phyloP scores from a whole-genome alignment of 208 protist species.

The Wallacemonas sp. region DNA sequence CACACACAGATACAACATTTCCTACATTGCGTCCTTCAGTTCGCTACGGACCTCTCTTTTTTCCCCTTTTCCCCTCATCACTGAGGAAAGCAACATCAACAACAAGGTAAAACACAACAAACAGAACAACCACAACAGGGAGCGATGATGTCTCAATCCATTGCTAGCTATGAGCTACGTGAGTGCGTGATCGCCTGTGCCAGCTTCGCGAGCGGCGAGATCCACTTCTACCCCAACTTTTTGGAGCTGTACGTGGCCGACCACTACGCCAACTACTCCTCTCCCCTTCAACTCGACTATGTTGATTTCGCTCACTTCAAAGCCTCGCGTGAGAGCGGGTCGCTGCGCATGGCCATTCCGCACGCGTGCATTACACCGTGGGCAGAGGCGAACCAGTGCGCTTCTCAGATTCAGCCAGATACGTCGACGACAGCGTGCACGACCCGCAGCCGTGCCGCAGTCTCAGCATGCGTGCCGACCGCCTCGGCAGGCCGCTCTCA shows the following conservation, averaged over 20 bases:
- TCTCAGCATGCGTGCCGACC: too few species aligned
- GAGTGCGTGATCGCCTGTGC: slow-evolving; percentile 67
- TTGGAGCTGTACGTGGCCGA: slow-evolving; percentile 62
- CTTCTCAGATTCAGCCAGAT: slow-evolving; percentile 39
- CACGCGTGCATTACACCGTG: slow-evolving; percentile 40
- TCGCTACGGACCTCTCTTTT: too few species aligned
- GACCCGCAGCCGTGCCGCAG: too few species aligned
- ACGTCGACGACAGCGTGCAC: slow-evolving; percentile 17
- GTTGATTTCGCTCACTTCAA: slow-evolving; percentile 69
- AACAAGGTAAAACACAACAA: not conserved
- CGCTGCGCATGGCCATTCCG: slow-evolving; percentile 78
- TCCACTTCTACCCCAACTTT: slow-evolving; percentile 66
- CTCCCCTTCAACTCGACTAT: slow-evolving; percentile 64
- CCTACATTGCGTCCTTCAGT: too few species aligned
- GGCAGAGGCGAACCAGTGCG: slow-evolving; percentile 68
- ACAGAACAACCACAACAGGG: not conserved
- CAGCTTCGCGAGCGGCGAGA: slow-evolving; percentile 62
- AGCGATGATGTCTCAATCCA: slow-evolving; percentile 60
- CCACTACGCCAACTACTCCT: slow-evolving; percentile 45
- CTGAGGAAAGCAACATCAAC: not conserved
- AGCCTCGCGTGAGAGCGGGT: slow-evolving; percentile 57
- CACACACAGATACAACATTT: slow-evolving; percentile 2
- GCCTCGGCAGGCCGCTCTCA: too few species aligned
- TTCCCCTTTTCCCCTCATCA: too few species aligned
- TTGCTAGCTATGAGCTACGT: slow-evolving; percentile 51